Conservation (phyloP, 2,329 filamentous ascomycete genomes). For the Phoma sp. region DNA sequence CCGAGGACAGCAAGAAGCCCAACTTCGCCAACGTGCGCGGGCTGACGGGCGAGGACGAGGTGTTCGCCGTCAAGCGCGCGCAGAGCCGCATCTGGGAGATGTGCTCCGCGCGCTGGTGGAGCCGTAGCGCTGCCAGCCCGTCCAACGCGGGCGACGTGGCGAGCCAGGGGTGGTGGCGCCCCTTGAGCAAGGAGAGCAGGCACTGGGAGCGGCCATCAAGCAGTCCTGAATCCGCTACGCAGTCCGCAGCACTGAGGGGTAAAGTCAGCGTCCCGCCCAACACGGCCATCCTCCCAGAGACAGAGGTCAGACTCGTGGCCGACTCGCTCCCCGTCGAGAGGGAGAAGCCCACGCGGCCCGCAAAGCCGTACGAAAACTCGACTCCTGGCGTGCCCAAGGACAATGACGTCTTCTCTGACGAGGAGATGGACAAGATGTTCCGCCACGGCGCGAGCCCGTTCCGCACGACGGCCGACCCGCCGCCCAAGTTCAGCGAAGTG, state of each 20-base stretch:
- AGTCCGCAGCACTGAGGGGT: neutral
- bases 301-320: neutral
- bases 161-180: constrained; percentile 66
- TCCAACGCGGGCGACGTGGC: neutral
- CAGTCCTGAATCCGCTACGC: neutral
- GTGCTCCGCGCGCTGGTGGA: constrained; percentile 75
- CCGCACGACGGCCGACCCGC: constrained; percentile 51
- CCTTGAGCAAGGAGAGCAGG: constrained; percentile 66
- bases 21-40: constrained; percentile 72
- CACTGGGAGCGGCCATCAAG: constrained; percentile 64
- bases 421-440: constrained; percentile 45
- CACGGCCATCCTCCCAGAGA: constrained; percentile 3
- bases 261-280: neutral
- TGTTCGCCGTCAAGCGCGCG: constrained; percentile 80
- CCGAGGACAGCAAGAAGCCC: constrained; percentile 26
- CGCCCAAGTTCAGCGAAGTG: constrained; percentile 58
- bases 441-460: constrained; percentile 55
- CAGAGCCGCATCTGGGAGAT: constrained; percentile 82
- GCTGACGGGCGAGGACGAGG: constrained; percentile 81
- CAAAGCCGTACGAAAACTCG: neutral
- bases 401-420: constrained; percentile 15
- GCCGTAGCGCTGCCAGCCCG: constrained; percentile 51
- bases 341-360: neutral
- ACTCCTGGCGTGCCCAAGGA: constrained; percentile 1
- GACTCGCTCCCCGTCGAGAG: neutral